Base-by-base conservation (phyloP, 148 eudicot genomes). In the Selenicereus undatus region DNA sequence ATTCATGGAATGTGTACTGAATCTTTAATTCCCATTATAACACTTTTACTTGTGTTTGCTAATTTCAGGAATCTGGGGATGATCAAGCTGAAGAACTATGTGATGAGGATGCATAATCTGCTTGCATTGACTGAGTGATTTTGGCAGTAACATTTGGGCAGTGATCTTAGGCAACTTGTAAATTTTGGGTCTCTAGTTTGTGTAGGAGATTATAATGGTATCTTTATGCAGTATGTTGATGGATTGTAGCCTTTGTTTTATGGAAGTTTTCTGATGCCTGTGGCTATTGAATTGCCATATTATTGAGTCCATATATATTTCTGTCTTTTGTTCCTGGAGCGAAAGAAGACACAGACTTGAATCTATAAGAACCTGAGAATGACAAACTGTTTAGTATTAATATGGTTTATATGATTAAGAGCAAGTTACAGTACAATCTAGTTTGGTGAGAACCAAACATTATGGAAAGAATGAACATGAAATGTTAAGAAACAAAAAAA, bases 61-160 rank as follows among this genome's bases (percentile, higher is more conserved):
- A 39, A 27, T 30, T 4, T 11, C 73, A 88, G 90, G 85, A 81
- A 43, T 21, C 66, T 80, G 82, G 65, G 75, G 78, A 74, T 66
- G 75, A 22, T 30, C 83, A 87, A 78, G 86, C 82, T 48, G 87
- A 87, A 78, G 83, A 70, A 64, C 71, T 86, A 14, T 84, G 82
- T 54, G 87, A 85, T 58, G 90, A 86, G 52, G 86, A 87, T 82
- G 86, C 89, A 1, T 86, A 82, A 71, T 1, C n/a, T 29, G 58
- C 13, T 73, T 5, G 58, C 27, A n/a, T 35, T 11, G 42, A 27
- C 62, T 39, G 24, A 35, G 27, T 26, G 18, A 70, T 27, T 64
- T 13, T 51, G 8, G 36, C 52, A 8, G 74, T 50, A 79, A 35
- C 73, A 30, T 77, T 66, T 45, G 30, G 78, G 65, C 56, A 74